phyloP scores from a whole-genome alignment of 2,329 filamentous ascomycete species.

The Claviceps monticola region DNA sequence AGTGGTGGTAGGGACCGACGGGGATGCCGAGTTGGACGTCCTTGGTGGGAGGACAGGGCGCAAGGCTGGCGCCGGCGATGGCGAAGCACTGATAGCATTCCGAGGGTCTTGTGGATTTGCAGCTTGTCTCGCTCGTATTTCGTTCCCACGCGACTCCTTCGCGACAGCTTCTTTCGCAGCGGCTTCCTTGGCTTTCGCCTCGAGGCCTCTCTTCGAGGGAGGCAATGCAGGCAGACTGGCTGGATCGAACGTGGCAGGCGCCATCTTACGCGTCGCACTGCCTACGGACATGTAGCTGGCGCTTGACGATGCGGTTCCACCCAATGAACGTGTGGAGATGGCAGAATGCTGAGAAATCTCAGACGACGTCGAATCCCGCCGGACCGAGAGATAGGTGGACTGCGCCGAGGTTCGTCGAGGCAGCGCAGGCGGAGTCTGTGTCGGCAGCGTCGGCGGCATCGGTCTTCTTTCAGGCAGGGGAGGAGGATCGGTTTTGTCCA shows the following conservation, averaged over 20 bases:
- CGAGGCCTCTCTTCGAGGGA: conserved; percentile 38
- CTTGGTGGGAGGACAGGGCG: conserved; percentile 34
- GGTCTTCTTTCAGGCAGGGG: conserved; percentile 19
- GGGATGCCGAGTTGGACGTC: conserved; percentile 18
- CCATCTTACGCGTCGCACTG: conserved; percentile 30
- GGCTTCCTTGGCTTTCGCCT: conserved; percentile 27
- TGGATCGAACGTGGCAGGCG: conserved; percentile 39
- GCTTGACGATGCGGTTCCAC: conserved; percentile 29
- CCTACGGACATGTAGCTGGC: conserved; percentile 34
- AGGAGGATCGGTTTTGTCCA: conserved; percentile 17
- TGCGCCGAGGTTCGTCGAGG: conserved; percentile 34
- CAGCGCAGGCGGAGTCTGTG: conserved; percentile 34
- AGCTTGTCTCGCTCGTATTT: conserved; percentile 6
- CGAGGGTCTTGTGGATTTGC: neutral
- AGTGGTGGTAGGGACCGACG: conserved; percentile 1
- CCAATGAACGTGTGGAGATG: conserved; percentile 38
- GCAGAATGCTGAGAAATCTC: conserved; percentile 40
- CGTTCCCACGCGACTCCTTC: conserved; percentile 2
- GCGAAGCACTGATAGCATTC: conserved; percentile 15
- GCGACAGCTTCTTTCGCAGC: conserved; percentile 5
- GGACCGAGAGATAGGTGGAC: conserved; percentile 21
- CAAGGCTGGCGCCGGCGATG: conserved; percentile 11
- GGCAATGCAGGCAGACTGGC: conserved; percentile 45
- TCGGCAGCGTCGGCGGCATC: conserved; percentile 14
- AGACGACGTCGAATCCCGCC: conserved; percentile 44